Base-by-base conservation (phyloP, 257 asterid species). In the Gentiana straminea region DNA sequence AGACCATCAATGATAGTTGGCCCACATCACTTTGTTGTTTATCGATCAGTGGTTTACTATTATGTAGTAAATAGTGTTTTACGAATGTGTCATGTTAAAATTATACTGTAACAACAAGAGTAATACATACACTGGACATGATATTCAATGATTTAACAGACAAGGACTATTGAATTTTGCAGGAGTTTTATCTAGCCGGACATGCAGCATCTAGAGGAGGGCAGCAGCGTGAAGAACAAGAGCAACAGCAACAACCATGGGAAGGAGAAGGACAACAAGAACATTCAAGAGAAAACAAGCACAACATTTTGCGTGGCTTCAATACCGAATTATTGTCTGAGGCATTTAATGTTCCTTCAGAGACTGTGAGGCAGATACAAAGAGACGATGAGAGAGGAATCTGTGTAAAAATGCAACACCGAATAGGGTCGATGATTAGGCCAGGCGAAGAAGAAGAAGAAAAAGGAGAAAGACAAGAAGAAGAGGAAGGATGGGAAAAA, bases 161-260 rank as follows among this genome's bases (percentile, higher is more conserved):
- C 24, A 24, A 24, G 46, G 1, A 10, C 46, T 41, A 41, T 41
- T 7, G 9, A 41, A 10, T 2, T 35, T 41, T 65, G 56, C 33
- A 80, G 86, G 73, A 75, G 7, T 77, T 84, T 55, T 84, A 71
- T 80, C 49, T 86, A 66, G 92, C 91, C 6, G 95, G 95, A 1
- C 81, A 75, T 62, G 8, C 46, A 41, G 66, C 56, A n/a, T 64
- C 78, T 38, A 66, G 39, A 47, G 41, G 68, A 58, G 54, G n/a
- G 7, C 47, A 15, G 13, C 65, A 52, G 13, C 51, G 35, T 52
- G 8, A 8, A 15, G 37, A 37, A 9, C 35, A 35, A 36, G 63
- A 51, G 7, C 15, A 52, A 10, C 66, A 52, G 34, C 8, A 41
- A 5, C 7, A 10, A 10, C 10, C 5, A 41, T 5, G 46, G 9